phyloP scores from a whole-genome alignment of 139 green algal genomes.

The Tetradesmus lagerheimii region DNA sequence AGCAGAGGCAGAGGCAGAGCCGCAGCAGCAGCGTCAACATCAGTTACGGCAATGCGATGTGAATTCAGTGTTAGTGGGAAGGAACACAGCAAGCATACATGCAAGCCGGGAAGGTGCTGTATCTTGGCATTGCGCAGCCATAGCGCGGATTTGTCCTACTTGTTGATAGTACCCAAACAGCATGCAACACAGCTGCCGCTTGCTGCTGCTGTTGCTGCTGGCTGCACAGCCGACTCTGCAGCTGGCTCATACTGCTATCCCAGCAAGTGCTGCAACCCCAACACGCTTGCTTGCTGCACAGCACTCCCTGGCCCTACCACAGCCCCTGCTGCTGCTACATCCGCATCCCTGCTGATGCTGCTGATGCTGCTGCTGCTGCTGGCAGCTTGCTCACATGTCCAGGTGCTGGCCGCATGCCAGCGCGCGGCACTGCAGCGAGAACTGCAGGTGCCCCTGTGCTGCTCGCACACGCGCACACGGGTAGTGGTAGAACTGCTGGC shows the following conservation, averaged over 20 bases:
- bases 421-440: neutral
- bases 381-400: conserved; percentile 22
- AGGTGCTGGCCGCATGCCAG: conserved; percentile 40
- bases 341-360: neutral
- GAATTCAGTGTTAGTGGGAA: too few relatives aligned
- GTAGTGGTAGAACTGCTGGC: conserved; percentile 47
- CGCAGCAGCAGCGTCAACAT: neutral
- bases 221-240: too few relatives aligned
- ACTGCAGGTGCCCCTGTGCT: conserved; percentile 11
- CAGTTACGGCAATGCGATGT: neutral
- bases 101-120: too few relatives aligned
- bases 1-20: neutral
- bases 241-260: neutral
- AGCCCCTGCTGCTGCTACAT: neutral
- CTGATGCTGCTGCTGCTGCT: neutral
- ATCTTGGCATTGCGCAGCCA: too few relatives aligned
- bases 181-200: too few relatives aligned
- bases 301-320: too few relatives aligned
- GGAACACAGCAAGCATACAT: too few relatives aligned
- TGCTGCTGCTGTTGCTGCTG: neutral
- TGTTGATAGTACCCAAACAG: too few relatives aligned
- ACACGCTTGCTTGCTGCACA: too few relatives aligned
- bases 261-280: too few relatives aligned
- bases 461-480: conserved; percentile 40
- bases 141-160: too few relatives aligned